Conservation (phyloP, 2,329 filamentous ascomycete genomes). For the Fusarium napiforme region DNA sequence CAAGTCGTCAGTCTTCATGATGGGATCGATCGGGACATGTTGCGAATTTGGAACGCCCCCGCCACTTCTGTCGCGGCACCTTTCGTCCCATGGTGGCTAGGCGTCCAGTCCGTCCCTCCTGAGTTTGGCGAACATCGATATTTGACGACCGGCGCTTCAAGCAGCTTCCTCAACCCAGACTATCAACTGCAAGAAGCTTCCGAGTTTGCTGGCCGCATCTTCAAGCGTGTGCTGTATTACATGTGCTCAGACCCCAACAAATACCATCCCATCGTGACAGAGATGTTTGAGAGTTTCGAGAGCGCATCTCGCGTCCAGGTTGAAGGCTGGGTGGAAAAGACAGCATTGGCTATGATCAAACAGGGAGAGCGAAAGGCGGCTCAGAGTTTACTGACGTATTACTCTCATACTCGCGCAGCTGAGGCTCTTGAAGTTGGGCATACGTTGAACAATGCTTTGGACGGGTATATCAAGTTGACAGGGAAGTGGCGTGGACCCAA, state of each 20-base stretch:
- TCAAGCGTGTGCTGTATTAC: conserved; percentile 38
- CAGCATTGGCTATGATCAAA: conserved; percentile 24
- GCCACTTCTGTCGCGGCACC: conserved; percentile 32
- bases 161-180: conserved; percentile 41
- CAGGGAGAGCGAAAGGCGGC: conserved; percentile 32
- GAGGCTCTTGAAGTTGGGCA: conserved; percentile 36
- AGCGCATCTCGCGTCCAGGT: conserved; percentile 28
- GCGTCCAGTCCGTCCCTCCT: conserved; percentile 31
- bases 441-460: conserved; percentile 32
- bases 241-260: conserved; percentile 38
- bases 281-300: conserved; percentile 27
- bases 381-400: conserved; percentile 32
- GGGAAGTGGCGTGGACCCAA: conserved; percentile 33
- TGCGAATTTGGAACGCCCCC: conserved; percentile 39
- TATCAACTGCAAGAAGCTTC: conserved; percentile 40
- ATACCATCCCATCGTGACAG: conserved; percentile 32
- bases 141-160: conserved; percentile 35
- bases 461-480: conserved; percentile 38
- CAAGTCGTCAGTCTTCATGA: conserved; percentile 34
- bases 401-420: conserved; percentile 34
- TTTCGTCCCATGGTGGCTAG: conserved; percentile 41
- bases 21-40: conserved; percentile 29
- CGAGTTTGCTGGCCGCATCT: conserved; percentile 36
- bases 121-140: conserved; percentile 39
- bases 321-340: conserved; percentile 36